Evolutionary conservation across 495 filamentous ascomycete genomes (phyloP), one percentile per base, ranked within the genome.

Genomic region (Lasiosphaeria miniovina): DNA sequence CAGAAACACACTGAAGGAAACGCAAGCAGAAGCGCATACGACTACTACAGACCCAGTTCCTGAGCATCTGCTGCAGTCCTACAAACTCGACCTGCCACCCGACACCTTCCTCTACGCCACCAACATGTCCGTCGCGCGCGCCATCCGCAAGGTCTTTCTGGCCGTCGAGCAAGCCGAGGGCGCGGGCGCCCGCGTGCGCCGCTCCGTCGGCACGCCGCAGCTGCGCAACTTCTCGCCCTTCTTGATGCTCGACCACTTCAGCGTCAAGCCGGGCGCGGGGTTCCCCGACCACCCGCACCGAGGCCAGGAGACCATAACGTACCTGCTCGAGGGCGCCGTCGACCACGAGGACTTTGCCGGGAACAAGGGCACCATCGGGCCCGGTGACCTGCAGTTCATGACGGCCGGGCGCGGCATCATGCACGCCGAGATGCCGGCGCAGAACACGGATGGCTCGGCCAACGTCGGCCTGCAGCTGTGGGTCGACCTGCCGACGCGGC

Each of bases 331-430:
- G 2, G 93, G 93, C 54, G 90, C 81, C 0, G 86, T 96, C 58
- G 93, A 97, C 76, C 93, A 98, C 65, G 94, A 97, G 76, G 93
- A 98, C 67, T 98, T 98, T 60, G 88, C 91, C 2, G 94, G 94
- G 3, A 88, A 95, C 76, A 82, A 80, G 40, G 94, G 93, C 52
- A 93, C 89, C 5, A 93, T 98, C 61, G 82, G 88, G 53, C 72
- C 87, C 0, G 93, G 93, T 3, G 94, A 96, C 59, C 73, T 98
- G 46, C 93, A 98, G 69, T 98, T 98, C 83, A 98, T 98, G 93
- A 97, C 93, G 0, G 93, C 93, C 4, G 93, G 93, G 0, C 77
- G 83, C 4, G 93, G 93, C 6, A 96, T 97, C 68, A 88, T 98
- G 82, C 93, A 98, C 69, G 91, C 94, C 9, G 93, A 98, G 77